Percentiles rank a stretch among this genome's conserved stretches.
Conservation (phyloP, 148 eudicot species). For the Pouteria glomerata region DNA sequence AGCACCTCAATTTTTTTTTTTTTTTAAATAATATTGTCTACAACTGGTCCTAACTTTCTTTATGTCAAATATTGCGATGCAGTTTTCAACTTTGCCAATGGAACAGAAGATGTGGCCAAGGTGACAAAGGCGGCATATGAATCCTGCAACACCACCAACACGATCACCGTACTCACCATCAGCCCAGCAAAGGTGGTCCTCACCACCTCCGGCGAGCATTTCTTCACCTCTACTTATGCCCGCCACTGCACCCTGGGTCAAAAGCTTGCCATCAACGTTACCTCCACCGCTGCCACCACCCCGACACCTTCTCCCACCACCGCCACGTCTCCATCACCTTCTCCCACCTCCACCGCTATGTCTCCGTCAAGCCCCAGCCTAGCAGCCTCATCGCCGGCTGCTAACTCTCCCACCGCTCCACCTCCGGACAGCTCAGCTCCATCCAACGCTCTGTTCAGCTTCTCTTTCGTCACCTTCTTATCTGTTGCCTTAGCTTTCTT, state of each 20-base stretch:
- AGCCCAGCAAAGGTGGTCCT: not conserved
- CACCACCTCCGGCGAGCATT: not conserved
- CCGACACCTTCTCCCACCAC: not conserved
- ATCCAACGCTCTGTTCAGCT: not conserved
- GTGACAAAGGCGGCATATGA: not conserved
- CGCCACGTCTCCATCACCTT: not conserved
- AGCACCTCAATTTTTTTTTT: not conserved
- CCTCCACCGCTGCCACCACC: not conserved
- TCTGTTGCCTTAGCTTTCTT: not conserved
- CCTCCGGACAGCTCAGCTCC: not conserved
- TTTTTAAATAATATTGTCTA: not conserved
- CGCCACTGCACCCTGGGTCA: not conserved
- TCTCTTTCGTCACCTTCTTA: not conserved
- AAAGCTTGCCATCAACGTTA: not conserved
- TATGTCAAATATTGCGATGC: too few species aligned
- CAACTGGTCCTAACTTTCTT: too few species aligned
- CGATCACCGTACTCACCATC: not conserved
- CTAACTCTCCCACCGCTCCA: not conserved
- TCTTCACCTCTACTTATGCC: not conserved
- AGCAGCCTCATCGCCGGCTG: not conserved
- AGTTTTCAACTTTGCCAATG: conserved; percentile 22
- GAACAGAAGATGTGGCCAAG: conserved; percentile 19
- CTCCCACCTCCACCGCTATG: not conserved
- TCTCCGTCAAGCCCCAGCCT: too few species aligned
- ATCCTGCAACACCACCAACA: not conserved